Conservation (phyloP, 1,139 yeast genomes). For the Geotrichum bryndzae region DNA sequence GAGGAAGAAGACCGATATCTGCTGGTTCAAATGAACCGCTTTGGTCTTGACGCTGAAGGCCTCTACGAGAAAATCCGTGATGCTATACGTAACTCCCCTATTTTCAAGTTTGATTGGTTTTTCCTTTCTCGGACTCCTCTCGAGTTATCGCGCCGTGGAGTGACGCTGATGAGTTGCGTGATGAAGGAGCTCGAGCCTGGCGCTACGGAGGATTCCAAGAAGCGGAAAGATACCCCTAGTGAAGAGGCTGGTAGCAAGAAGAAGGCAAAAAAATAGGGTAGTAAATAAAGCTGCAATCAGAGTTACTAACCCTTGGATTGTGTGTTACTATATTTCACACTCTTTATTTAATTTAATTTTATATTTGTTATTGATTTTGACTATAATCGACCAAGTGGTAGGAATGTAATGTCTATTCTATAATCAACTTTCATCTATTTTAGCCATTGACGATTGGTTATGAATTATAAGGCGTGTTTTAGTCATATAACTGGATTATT, state of each 20-base stretch:
- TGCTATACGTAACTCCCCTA: conserved; percentile 63
- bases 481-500: too few species aligned
- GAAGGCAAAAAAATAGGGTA: neutral
- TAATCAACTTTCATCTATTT: too few species aligned
- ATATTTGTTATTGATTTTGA: too few species aligned
- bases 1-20: conserved; percentile 83
- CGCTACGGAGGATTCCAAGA: conserved; percentile 26
- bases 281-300: neutral
- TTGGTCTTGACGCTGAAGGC: conserved; percentile 67
- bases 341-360: too few species aligned
- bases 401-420: too few species aligned
- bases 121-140: conserved; percentile 77
- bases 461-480: too few species aligned
- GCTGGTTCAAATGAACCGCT: conserved; percentile 62
- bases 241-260: neutral
- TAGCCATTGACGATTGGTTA: too few species aligned
- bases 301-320: too few species aligned
- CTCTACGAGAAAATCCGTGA: conserved; percentile 72
- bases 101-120: conserved; percentile 87
- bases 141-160: conserved; percentile 76
- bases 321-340: too few species aligned
- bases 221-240: neutral
- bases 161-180: conserved; percentile 69
- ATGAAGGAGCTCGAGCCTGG: conserved; percentile 62
- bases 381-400: too few species aligned